Conservation (phyloP, 2,329 filamentous ascomycete species). For the Cercospora sesami region DNA sequence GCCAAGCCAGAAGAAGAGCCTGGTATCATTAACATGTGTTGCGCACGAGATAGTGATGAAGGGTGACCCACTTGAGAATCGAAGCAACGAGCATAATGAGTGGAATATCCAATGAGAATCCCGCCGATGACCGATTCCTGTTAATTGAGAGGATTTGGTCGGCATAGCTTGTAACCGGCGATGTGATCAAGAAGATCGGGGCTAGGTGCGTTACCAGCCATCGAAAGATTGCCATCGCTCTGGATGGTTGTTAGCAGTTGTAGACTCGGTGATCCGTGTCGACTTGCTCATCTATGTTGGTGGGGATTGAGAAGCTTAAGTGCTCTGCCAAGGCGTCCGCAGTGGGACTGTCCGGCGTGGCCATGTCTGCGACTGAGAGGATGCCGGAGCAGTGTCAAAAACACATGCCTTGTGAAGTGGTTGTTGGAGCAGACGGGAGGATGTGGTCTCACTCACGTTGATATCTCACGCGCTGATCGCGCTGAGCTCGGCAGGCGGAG, state of each 20-base stretch:
- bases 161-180: slow-evolving; percentile 64
- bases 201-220: slow-evolving; percentile 41
- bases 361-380: slow-evolving; percentile 3
- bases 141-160: slow-evolving; percentile 68
- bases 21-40: slow-evolving; percentile 32
- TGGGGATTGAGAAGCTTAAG: slow-evolving; percentile 24
- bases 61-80: slow-evolving; percentile 56
- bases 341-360: slow-evolving; percentile 7
- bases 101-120: slow-evolving; percentile 67
- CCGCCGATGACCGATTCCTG: slow-evolving; percentile 58
- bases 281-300: slow-evolving; percentile 25
- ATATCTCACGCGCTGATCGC: slow-evolving; percentile 4
- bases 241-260: slow-evolving; percentile 24
- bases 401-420: not conserved
- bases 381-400: slow-evolving; percentile 10
- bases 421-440: not conserved
- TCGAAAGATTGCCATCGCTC: slow-evolving; percentile 37
- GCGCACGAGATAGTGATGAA: not conserved
- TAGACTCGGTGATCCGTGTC: not conserved
- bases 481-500: slow-evolving; percentile 10
- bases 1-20: slow-evolving; percentile 66
- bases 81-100: slow-evolving; percentile 67
- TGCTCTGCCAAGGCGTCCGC: slow-evolving; percentile 2
- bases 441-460: slow-evolving; percentile 13
- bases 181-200: slow-evolving; percentile 55